Percentiles rank a stretch among this genome's conserved stretches.
Conservation (phyloP, 139 green algal species). For the Micractinium conductrix region DNA sequence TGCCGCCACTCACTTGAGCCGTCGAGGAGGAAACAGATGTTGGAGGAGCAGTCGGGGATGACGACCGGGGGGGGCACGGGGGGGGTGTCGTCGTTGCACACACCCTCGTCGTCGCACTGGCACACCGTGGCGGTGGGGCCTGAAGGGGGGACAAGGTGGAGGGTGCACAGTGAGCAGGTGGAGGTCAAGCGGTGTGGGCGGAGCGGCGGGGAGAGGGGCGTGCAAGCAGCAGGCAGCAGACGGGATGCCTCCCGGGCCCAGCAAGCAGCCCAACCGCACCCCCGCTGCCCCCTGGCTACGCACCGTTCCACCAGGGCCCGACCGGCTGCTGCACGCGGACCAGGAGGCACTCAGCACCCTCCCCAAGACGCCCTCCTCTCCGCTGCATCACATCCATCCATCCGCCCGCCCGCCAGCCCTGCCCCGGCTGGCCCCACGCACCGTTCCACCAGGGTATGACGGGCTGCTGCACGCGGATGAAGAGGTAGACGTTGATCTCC, state of each 20-base stretch:
- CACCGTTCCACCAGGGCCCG: too few species aligned
- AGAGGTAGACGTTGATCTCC: slow-evolving; percentile 13
- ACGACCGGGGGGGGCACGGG: background rate
- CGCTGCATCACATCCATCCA: too few species aligned
- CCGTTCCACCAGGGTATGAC: slow-evolving; percentile 18
- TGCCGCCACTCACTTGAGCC: background rate
- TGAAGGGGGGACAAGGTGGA: background rate
- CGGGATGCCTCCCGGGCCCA: too few species aligned
- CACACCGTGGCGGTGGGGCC: slow-evolving; percentile 7
- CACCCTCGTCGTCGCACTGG: background rate
- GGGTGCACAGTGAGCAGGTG: too few species aligned
- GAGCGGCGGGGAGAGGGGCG: too few species aligned
- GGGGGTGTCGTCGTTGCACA: background rate
- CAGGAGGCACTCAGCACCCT: too few species aligned
- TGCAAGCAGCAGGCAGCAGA: too few species aligned
- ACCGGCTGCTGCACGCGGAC: too few species aligned
- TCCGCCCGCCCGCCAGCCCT: background rate
- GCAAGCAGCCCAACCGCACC: too few species aligned
- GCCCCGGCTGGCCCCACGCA: background rate
- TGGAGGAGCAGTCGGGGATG: slow-evolving; percentile 14
- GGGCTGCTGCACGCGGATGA: slow-evolving; percentile 21
- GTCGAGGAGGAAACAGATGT: slow-evolving; percentile 28
- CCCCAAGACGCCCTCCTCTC: too few species aligned
- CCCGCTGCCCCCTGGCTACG: too few species aligned
- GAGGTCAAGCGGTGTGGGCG: too few species aligned